These are phyloP conservation scores for Diaporthe velutina DNA, from an alignment of 2,329 filamentous ascomycete genomes.

Conservation along the genomic window DNA sequence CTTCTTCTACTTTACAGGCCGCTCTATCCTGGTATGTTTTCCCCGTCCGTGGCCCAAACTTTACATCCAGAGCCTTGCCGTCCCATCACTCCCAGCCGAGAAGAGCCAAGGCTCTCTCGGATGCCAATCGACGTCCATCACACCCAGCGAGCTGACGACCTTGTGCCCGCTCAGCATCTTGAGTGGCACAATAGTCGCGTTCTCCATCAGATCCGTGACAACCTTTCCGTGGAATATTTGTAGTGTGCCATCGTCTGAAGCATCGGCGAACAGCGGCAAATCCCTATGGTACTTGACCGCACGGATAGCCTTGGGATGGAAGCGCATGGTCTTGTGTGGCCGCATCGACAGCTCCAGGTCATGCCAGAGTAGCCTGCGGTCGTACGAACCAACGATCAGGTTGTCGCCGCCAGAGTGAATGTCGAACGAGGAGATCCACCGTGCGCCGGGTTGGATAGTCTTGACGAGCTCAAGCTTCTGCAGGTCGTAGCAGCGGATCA, in stretches of 20 bases:
- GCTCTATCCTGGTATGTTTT: not conserved
- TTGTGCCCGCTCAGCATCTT: constrained; percentile 94
- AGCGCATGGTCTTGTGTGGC: constrained; percentile 96
- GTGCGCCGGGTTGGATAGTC: constrained; percentile 91
- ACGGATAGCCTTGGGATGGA: constrained; percentile 92
- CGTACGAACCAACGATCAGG: constrained; percentile 93
- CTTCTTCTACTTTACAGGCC: not conserved
- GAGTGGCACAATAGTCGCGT: constrained; percentile 94
- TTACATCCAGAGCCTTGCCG: constrained; percentile 88
- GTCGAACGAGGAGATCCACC: constrained; percentile 95
- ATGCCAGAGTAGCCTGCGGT: constrained; percentile 94
- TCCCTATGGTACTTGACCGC: constrained; percentile 88
- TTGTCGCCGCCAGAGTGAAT: constrained; percentile 95
- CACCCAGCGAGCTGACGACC: constrained; percentile 86
- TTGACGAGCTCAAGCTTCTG: constrained; percentile 92
- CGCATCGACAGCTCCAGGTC: constrained; percentile 91
- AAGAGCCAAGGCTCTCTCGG: constrained; percentile 93
- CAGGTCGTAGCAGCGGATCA: constrained; percentile 93
- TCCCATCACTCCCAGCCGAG: constrained; percentile 94
- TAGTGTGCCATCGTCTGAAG: constrained; percentile 92
- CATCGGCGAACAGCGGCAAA: constrained; percentile 90
- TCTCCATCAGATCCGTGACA: constrained; percentile 93
- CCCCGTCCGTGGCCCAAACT: not conserved
- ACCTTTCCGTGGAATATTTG: constrained; percentile 99
- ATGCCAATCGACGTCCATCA: constrained; percentile 97